Evolutionary conservation across 177 flowering plant species (phyloP).

Genomic region (Vitis hybrid): DNA sequence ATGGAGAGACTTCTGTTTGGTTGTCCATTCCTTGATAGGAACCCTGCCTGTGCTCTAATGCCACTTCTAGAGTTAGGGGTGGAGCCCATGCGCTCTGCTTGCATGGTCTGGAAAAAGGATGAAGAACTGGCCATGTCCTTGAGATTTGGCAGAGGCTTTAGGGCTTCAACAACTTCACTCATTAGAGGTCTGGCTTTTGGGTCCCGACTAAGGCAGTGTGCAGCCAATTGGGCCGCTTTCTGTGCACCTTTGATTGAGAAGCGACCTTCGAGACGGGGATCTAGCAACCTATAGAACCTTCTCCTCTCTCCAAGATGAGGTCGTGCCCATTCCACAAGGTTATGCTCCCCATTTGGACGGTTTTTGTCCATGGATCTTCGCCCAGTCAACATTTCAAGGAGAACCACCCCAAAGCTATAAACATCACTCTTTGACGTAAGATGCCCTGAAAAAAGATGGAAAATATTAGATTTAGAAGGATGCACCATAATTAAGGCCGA

Average conservation of each 20-base stretch:
- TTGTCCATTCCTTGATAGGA: slow-evolving; percentile 23
- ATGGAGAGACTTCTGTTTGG: slow-evolving; percentile 29
- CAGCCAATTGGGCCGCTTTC: slow-evolving; percentile 38
- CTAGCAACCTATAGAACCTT: slow-evolving; percentile 32
- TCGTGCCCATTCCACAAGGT: slow-evolving; percentile 50
- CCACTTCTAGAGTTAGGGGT: slow-evolving; percentile 20
- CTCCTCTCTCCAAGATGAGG: slow-evolving; percentile 38
- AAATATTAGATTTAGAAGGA: not conserved
- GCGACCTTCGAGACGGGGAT: slow-evolving; percentile 39
- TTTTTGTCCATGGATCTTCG: slow-evolving; percentile 48
- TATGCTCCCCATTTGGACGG: slow-evolving; percentile 35
- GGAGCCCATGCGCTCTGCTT: slow-evolving; percentile 25
- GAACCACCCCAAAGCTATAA: slow-evolving; percentile 52
- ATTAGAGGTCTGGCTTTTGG: slow-evolving; percentile 45
- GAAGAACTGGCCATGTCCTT: slow-evolving; percentile 50
- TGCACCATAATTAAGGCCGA: not conserved
- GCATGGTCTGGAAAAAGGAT: slow-evolving; percentile 44
- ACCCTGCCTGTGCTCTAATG: slow-evolving; percentile 15
- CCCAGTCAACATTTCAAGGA: slow-evolving; percentile 49
- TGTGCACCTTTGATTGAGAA: slow-evolving; percentile 46
- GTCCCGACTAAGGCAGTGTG: slow-evolving; percentile 40
- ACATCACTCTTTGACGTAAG: slow-evolving; percentile 52
- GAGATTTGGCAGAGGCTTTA: slow-evolving; percentile 36
- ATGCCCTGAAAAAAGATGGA: slow-evolving; percentile 31
- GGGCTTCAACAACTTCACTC: slow-evolving; percentile 42